Evolutionary conservation across 352 stramenopile species (phyloP), one percentile per base, ranked within the genome.

Genomic region (Globisporangium mamillatum): DNA sequence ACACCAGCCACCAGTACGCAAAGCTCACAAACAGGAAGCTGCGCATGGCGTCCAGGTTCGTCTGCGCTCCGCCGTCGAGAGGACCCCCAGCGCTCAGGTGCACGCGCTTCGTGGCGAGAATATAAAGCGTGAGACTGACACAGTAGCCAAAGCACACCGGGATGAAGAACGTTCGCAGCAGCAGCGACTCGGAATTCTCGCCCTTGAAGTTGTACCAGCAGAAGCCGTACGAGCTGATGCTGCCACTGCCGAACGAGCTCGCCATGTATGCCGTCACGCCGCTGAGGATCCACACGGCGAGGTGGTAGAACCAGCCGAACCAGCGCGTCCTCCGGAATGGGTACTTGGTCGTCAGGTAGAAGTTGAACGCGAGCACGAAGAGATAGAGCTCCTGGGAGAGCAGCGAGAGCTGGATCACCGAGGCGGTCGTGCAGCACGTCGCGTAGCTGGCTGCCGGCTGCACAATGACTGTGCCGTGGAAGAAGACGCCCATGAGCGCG

Each of bases 331-430:
- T 91, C 38, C 76, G 77, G 69, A 96, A 96, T 61, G 89, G 89
- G 68, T 90, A 93, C 76, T 93, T 92, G 81, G 86, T 95, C 44
- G 84, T 92, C 72, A 91, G 92, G 76, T 95, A 95, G 52, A 93
- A 91, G 73, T 93, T 82, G 73, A 92, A 92, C 54, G 88, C 88
- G 57, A 96, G 78, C 38, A 83, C 82, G 67, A 92, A 94, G 64
- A 95, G 88, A 74, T 94, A 96, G 16, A 95, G 77, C 60, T 96
- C 87, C 50, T 93, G 83, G 4, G 79, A 86, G 25, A 95, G 68
- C 57, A 96, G 76, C 67, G 82, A 78, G 18, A 93, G 67, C 66
- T 96, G 88, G 0, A 88, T 73, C 50, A 92, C 62, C 20, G 82
- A 69, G n/a, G 86, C 84, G 0, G 79, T 87, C 3, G 72, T 77